phyloP scores from a whole-genome alignment of 805 yeast species.

The Zygosaccharomyces rouxii region DNA sequence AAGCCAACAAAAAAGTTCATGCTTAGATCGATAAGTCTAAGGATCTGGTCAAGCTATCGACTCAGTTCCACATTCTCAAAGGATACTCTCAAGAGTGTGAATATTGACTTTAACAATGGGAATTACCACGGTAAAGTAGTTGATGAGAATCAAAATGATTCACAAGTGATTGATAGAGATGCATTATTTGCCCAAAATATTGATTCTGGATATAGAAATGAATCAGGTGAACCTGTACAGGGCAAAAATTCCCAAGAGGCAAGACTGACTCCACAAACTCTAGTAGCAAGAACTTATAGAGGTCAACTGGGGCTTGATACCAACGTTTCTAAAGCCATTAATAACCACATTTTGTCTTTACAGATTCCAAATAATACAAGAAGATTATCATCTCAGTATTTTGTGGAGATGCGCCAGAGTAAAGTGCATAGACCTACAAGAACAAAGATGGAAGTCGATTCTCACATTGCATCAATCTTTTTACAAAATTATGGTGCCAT shows the following conservation, averaged over 20 bases:
- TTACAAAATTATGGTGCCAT: constrained; percentile 74
- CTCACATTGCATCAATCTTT: constrained; percentile 75
- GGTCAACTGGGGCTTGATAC: constrained; percentile 53
- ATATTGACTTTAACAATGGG: constrained; percentile 3
- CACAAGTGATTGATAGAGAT: constrained; percentile 36
- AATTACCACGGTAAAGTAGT: constrained; percentile 14
- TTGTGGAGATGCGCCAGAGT: constrained; percentile 46
- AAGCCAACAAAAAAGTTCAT: not conserved
- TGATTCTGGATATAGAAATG: constrained; percentile 29
- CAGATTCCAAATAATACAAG: constrained; percentile 62
- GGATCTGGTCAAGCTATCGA: constrained; percentile 2
- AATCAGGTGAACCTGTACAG: constrained; percentile 14
- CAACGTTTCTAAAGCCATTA: constrained; percentile 52
- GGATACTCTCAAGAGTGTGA: not conserved
- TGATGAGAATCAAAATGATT: constrained; percentile 4
- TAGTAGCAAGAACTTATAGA: constrained; percentile 49
- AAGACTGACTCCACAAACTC: constrained; percentile 54
- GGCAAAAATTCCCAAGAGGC: constrained; percentile 27
- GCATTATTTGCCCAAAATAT: constrained; percentile 34
- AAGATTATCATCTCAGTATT: constrained; percentile 55
- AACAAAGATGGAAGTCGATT: constrained; percentile 58
- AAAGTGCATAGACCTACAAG: constrained; percentile 50
- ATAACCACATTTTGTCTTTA: constrained; percentile 56
- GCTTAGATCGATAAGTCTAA: constrained; percentile 8
- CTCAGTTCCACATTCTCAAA: constrained; percentile 7